Evolutionary conservation across 257 asterid genomes (phyloP).

Genomic region (Penstemon davidsonii): DNA sequence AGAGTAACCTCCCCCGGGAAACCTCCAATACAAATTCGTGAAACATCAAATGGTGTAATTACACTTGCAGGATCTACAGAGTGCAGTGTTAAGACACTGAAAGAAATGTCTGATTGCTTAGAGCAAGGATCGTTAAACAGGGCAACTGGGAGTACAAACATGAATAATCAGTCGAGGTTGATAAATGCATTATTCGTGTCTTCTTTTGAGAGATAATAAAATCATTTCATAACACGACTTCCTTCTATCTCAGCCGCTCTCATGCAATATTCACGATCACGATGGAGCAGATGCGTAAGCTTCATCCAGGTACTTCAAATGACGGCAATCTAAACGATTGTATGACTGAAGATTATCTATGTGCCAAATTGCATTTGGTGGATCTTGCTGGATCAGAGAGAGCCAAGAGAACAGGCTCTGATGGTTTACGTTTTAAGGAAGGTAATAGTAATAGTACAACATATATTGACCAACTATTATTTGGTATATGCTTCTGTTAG

Average conservation of each 20-base stretch:
- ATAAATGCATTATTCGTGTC: slow-evolving; percentile 8
- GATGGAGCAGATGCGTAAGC: slow-evolving; percentile 89
- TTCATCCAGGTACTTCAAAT: slow-evolving; percentile 47
- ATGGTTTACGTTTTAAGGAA: slow-evolving; percentile 98
- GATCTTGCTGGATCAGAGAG: slow-evolving; percentile 99
- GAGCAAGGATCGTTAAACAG: slow-evolving; percentile 93
- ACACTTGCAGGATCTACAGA: slow-evolving; percentile 99
- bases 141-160: slow-evolving; percentile 99
- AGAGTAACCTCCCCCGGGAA: slow-evolving; percentile 75
- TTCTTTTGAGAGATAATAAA: not conserved
- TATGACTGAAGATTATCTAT: slow-evolving; percentile 87
- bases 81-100: slow-evolving; percentile 70
- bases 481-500: slow-evolving; percentile 10
- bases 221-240: too few relatives aligned
- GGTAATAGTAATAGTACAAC: slow-evolving; percentile 39
- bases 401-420: slow-evolving; percentile 98
- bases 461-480: slow-evolving; percentile 8
- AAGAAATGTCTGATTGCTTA: slow-evolving; percentile 95
- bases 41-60: slow-evolving; percentile 93
- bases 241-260: slow-evolving; percentile 62
- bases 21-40: slow-evolving; percentile 94
- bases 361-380: slow-evolving; percentile 98
- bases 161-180: slow-evolving; percentile 96
- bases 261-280: slow-evolving; percentile 99
- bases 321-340: slow-evolving; percentile 58